These are phyloP conservation scores for Trichoderma reesei DNA, from an alignment of 495 filamentous ascomycete species.

Conservation along the genomic window DNA sequence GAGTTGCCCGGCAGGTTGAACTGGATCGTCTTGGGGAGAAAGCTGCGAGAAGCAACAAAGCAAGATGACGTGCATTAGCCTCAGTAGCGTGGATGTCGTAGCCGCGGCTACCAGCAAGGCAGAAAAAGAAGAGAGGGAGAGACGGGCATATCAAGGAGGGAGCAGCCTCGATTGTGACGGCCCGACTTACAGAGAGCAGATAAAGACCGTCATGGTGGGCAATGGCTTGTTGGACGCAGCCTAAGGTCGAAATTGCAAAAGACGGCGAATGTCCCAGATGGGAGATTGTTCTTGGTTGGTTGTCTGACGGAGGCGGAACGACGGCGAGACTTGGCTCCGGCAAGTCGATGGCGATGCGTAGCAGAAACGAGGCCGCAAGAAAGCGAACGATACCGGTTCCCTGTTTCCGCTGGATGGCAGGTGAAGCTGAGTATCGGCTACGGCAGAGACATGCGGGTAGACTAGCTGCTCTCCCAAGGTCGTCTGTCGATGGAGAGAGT, in stretches of 20 bases:
- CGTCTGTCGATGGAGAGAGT: neutral
- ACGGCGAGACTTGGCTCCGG: neutral
- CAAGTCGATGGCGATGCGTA: neutral
- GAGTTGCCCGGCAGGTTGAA: constrained; percentile 46
- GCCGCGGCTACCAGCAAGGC: constrained; percentile 3
- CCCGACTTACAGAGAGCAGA: constrained; percentile 72
- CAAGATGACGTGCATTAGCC: constrained; percentile 9
- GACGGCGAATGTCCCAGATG: too few species aligned
- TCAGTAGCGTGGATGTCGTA: constrained; percentile 1
- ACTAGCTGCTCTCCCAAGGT: neutral
- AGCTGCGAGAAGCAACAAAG: constrained; percentile 39
- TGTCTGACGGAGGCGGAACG: neutral
- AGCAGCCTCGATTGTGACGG: neutral
- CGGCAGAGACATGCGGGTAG: constrained; percentile 2
- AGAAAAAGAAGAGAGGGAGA: neutral
- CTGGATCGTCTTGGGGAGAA: constrained; percentile 82
- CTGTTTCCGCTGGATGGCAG: constrained; percentile 2
- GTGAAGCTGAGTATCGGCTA: neutral
- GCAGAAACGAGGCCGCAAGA: neutral
- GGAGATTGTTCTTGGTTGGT: neutral
- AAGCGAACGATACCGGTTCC: neutral
- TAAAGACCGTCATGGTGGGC: constrained; percentile 62
- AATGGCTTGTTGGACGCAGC: neutral
- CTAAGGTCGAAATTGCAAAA: neutral
- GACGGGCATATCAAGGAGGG: neutral